Conservation (phyloP, 331 rosid genomes). For the Spiraea crenata region DNA sequence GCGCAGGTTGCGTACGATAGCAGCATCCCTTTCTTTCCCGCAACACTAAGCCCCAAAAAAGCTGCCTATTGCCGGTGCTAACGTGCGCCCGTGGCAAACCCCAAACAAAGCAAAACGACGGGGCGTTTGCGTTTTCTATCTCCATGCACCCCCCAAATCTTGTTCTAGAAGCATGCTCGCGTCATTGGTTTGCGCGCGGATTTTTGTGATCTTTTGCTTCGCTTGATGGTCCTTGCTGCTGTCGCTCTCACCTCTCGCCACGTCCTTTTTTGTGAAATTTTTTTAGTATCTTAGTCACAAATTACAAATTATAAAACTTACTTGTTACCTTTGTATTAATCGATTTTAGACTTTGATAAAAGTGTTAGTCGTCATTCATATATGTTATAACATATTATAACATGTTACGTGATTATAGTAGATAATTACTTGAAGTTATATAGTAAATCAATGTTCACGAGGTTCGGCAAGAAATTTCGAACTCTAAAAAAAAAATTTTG, state of each 20-base stretch:
- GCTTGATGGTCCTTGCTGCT: neutral
- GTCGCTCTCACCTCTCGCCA: neutral
- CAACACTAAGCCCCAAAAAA: neutral
- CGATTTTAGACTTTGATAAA: too few species aligned
- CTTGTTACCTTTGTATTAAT: too few species aligned
- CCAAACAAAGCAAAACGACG: neutral
- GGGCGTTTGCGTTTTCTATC: too few species aligned
- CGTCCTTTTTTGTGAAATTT: neutral
- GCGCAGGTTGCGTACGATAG: neutral
- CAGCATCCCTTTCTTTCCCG: constrained; percentile 1
- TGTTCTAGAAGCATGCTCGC: constrained; percentile 1
- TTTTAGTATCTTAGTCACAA: too few species aligned
- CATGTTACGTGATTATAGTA: too few species aligned
- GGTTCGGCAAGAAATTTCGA: too few species aligned
- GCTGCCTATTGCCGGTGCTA: neutral
- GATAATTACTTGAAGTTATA: too few species aligned
- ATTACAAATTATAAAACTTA: too few species aligned
- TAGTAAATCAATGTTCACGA: too few species aligned
- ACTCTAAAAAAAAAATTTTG: too few species aligned
- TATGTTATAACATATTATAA: too few species aligned
- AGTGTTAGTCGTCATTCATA: too few species aligned
- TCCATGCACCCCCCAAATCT: neutral
- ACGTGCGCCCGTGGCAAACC: constrained; percentile 5
- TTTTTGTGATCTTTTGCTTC: neutral
- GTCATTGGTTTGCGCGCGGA: neutral